Conservation (phyloP, 2,329 filamentous ascomycete species). For the Aspergillus costaricaensis region DNA sequence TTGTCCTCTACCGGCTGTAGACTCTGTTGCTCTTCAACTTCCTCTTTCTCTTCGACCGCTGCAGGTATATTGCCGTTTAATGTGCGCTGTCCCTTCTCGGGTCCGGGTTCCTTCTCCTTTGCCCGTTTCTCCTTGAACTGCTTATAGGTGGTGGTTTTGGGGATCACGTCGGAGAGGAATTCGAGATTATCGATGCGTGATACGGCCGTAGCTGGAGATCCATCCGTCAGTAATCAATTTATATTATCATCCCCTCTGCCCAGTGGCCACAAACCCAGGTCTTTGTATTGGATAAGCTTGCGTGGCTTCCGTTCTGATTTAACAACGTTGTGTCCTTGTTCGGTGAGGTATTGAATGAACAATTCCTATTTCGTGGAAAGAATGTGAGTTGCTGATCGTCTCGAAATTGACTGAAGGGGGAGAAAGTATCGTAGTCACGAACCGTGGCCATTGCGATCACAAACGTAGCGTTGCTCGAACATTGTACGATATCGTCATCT, state of each 20-base stretch:
- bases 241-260: background rate
- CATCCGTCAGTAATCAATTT: conserved; percentile 10
- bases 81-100: conserved; percentile 44
- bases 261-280: conserved; percentile 65
- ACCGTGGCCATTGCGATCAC: conserved; percentile 89
- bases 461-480: conserved; percentile 92
- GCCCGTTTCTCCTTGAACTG: conserved; percentile 68
- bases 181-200: conserved; percentile 89
- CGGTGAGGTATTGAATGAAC: conserved; percentile 89
- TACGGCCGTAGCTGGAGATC: conserved; percentile 71
- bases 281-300: conserved; percentile 93
- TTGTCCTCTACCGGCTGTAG: conserved; percentile 20
- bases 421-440: conserved; percentile 30
- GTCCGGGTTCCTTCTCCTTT: conserved; percentile 36
- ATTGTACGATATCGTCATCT: conserved; percentile 81
- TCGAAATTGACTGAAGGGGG: background rate
- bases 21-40: conserved; percentile 19
- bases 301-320: conserved; percentile 90
- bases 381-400: conserved; percentile 14
- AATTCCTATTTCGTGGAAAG: conserved; percentile 65
- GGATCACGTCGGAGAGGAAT: conserved; percentile 88
- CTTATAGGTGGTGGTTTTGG: conserved; percentile 79
- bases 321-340: conserved; percentile 82
- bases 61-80: conserved; percentile 32
- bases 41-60: conserved; percentile 26